Conservation (phyloP, 352 stramenopile genomes). For the Globisporangium sylvaticum region DNA sequence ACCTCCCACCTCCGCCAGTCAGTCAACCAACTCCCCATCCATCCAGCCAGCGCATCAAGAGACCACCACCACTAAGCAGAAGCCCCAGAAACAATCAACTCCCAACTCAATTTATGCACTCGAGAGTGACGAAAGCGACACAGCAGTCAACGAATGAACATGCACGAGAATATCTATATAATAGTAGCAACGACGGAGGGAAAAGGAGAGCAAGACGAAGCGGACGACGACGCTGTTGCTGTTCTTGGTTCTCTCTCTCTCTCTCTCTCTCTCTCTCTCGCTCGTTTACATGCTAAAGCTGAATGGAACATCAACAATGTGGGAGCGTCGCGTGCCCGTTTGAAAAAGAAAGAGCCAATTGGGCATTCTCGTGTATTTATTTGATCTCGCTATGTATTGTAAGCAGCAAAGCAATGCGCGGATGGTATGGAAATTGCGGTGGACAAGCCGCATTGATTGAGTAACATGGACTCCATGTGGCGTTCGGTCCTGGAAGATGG, state of each 20-base stretch:
- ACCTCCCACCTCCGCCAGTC: neutral
- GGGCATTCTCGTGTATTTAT: neutral
- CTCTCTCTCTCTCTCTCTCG: neutral
- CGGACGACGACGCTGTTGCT: neutral
- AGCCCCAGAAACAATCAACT: neutral
- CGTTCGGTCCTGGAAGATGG: no score
- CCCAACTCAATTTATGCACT: neutral
- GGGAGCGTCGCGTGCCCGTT: constrained; percentile 8
- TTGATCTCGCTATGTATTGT: neutral
- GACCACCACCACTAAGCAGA: neutral
- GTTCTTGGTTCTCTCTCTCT: neutral
- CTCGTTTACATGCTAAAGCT: neutral
- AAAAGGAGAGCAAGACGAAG: neutral
- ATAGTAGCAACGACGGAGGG: neutral
- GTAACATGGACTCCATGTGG: neutral
- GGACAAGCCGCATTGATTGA: neutral
- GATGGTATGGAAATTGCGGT: neutral
- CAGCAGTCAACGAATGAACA: neutral
- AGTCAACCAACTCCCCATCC: neutral
- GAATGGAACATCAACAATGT: constrained; percentile 3
- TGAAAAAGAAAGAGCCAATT: neutral
- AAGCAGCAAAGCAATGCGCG: neutral
- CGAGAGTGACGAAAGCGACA: constrained; percentile 4
- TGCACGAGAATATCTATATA: constrained; percentile 7
- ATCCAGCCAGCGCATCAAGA: neutral